These are phyloP conservation scores for Fusarium verrucosum DNA, from an alignment of 2,329 filamentous ascomycete genomes.

Conservation along the genomic window DNA sequence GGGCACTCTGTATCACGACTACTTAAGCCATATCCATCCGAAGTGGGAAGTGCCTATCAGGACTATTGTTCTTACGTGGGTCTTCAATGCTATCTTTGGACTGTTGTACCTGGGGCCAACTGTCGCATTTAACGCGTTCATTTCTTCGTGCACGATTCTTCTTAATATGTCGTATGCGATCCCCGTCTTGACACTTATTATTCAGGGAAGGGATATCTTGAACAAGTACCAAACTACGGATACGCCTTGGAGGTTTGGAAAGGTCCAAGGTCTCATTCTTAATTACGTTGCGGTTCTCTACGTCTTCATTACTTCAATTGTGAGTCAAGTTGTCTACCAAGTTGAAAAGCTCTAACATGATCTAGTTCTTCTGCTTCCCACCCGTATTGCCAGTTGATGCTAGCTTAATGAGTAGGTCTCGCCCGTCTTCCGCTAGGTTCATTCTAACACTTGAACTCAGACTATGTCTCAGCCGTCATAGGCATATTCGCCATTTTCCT, in stretches of 20 bases:
- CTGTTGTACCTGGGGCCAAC: conserved; percentile 30
- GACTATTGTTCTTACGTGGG: conserved; percentile 18
- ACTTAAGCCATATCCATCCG: conserved; percentile 27
- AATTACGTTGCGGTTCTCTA: conserved; percentile 33
- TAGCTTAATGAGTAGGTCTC: conserved; percentile 29
- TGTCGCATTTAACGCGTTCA: conserved; percentile 33
- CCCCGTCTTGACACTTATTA: conserved; percentile 21
- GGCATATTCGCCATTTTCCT: conserved; percentile 45
- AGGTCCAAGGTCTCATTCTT: conserved; percentile 4
- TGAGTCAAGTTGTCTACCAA: not conserved
- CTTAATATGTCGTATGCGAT: conserved; percentile 36
- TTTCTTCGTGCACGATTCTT: conserved; percentile 35
- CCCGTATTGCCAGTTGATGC: conserved; percentile 25
- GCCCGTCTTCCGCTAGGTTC: accelerated
- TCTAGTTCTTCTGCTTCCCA: conserved; percentile 37
- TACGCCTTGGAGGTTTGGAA: conserved; percentile 24
- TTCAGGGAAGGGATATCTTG: conserved; percentile 13
- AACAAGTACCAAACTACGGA: not conserved
- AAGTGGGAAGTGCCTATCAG: conserved; percentile 26
- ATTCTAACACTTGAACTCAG: conserved; percentile 21
- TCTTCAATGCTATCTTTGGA: conserved; percentile 33
- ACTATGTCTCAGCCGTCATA: conserved; percentile 51
- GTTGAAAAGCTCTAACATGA: not conserved
- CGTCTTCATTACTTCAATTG: conserved; percentile 30
- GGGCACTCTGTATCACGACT: conserved; percentile 19